phyloP scores from a whole-genome alignment of 2,329 filamentous ascomycete genomes.

The Tolypocladium tropicale region DNA sequence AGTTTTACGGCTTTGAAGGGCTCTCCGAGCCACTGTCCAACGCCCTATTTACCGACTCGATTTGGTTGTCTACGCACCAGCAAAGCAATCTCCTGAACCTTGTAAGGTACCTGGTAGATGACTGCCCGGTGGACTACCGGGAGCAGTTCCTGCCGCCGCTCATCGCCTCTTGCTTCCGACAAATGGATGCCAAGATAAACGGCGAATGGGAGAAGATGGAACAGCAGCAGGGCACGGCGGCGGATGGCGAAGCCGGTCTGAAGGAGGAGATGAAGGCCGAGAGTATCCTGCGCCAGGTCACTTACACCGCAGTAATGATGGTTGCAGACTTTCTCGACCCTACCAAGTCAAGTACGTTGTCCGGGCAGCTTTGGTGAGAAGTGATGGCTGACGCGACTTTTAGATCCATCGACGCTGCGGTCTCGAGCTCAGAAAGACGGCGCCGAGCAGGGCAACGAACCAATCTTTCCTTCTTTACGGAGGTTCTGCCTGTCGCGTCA shows the following conservation, averaged over 20 bases:
- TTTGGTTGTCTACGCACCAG: constrained; percentile 81
- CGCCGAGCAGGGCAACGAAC: constrained; percentile 14
- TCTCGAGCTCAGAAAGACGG: constrained; percentile 15
- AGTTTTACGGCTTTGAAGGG: constrained; percentile 85
- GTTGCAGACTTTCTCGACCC: constrained; percentile 83
- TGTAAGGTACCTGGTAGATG: constrained; percentile 79
- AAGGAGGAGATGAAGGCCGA: constrained; percentile 98
- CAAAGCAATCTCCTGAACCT: constrained; percentile 88
- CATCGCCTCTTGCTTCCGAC: constrained; percentile 68
- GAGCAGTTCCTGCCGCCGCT: constrained; percentile 77
- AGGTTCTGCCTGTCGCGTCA: constrained; percentile 74
- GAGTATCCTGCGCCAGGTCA: constrained; percentile 86
- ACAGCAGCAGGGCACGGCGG: constrained; percentile 47
- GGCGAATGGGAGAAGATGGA: constrained; percentile 77
- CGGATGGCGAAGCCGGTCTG: constrained; percentile 63
- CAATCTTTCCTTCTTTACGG: constrained; percentile 52
- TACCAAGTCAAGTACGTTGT: constrained; percentile 46
- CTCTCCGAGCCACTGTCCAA: constrained; percentile 74
- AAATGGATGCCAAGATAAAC: constrained; percentile 80
- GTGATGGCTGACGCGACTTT: not conserved
- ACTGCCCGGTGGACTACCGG: constrained; percentile 73
- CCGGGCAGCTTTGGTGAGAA: no score
- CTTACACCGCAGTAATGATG: constrained; percentile 85
- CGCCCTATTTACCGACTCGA: constrained; percentile 73
- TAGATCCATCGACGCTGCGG: constrained; percentile 21